These are phyloP conservation scores for Pichia scutulata DNA, from an alignment of 805 yeast species.

Conservation along the genomic window DNA sequence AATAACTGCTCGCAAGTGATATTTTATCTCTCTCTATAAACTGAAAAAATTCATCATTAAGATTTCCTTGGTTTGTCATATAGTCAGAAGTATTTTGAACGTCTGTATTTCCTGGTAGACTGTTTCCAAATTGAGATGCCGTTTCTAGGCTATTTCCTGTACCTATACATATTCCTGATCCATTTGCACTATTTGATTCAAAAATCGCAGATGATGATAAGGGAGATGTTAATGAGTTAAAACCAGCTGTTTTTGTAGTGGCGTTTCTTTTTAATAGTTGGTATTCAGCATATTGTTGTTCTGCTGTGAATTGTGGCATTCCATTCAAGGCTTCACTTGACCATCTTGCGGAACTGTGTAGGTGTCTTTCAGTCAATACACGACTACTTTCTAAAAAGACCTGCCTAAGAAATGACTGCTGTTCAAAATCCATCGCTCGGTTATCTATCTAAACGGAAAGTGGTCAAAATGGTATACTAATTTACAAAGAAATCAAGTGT, in stretches of 20 bases:
- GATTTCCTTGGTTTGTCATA: constrained; percentile 11
- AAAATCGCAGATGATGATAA: constrained; percentile 3
- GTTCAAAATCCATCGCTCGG: constrained; percentile 8
- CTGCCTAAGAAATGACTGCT: background rate
- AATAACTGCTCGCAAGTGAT: constrained; percentile 60
- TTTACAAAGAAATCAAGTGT: too few species aligned
- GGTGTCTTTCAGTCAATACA: constrained; percentile 9
- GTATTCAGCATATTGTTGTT: constrained; percentile 10
- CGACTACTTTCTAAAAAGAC: constrained; percentile 2
- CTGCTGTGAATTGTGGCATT: constrained; percentile 2
- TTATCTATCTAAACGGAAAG: background rate
- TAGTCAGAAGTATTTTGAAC: background rate
- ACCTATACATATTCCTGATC: background rate
- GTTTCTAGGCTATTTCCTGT: background rate
- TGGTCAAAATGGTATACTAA: too few species aligned
- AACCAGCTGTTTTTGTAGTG: background rate
- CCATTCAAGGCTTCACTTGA: constrained; percentile 12
- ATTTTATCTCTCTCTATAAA: constrained; percentile 38
- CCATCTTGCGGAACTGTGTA: constrained; percentile 13
- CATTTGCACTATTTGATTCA: background rate
- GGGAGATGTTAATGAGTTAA: constrained; percentile 3
- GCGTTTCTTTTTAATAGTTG: constrained; percentile 4
- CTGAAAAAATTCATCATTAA: constrained; percentile 20
- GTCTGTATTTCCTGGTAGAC: background rate
- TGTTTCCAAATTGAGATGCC: background rate